Conservation (phyloP, 345 rosid genomes). For the Eucalyptus virginea region DNA sequence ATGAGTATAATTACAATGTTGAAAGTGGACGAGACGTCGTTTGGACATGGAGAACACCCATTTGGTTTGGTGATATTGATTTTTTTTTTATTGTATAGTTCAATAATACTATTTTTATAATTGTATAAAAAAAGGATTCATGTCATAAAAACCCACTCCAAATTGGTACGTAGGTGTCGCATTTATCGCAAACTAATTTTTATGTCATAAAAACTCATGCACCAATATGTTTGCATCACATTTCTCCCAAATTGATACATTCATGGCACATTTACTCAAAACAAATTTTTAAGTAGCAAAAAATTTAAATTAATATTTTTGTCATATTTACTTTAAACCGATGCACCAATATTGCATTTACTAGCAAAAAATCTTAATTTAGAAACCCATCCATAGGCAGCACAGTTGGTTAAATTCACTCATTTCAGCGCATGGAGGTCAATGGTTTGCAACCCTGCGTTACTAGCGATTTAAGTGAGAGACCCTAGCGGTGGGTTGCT, state of each 20-base stretch:
- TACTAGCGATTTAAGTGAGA: too few species aligned
- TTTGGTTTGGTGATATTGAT: not conserved
- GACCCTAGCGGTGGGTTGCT: rapidly evolving
- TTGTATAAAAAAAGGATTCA: not conserved
- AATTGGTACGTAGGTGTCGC: rapidly evolving
- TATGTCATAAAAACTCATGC: not conserved
- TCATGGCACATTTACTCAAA: not conserved
- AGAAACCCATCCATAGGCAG: rapidly evolving
- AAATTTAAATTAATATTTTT: not conserved
- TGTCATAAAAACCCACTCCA: not conserved
- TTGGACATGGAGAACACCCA: not conserved
- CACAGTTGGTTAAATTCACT: too few species aligned
- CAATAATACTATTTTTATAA: rapidly evolving
- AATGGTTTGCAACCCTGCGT: rapidly evolving
- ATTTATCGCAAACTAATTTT: not conserved
- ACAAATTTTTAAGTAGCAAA: rapidly evolving
- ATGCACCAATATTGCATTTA: not conserved
- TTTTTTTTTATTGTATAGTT: not conserved
- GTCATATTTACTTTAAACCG: rapidly evolving
- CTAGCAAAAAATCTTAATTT: not conserved
- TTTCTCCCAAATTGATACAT: rapidly evolving
- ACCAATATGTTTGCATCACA: not conserved
- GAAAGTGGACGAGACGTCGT: rapidly evolving
- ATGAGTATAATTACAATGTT: not conserved
- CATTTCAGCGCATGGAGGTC: rapidly evolving